Base-by-base conservation (phyloP, 2,329 filamentous ascomycete species). In the Bisporella sp. region DNA sequence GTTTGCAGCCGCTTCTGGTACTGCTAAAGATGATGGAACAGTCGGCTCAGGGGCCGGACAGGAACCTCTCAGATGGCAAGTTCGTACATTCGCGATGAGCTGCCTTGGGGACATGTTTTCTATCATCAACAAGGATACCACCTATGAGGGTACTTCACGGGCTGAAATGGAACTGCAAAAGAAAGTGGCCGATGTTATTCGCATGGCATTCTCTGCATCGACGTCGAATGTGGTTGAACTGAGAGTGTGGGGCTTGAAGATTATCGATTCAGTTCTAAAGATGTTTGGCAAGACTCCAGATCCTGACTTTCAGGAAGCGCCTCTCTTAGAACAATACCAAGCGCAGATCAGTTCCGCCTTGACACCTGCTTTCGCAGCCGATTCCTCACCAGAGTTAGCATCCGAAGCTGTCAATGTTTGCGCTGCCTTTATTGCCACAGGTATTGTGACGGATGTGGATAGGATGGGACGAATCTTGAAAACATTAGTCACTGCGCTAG, bases 391-490 rank as follows among this genome's bases (percentile, higher is more conserved):
- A 0, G 93, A 99, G 67, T 75, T 99, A 12, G 95, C 93, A 6
- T 91, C 93, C 0, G 92, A 96, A 65, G 93, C 95, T 12, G 89
- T 99, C 56, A 95, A 95, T 62, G 93, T 99, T 5, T 99, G 93
- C 63, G 93, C 92, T n/a, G 90, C 88, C 1, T 99, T 99, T 69
- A 95, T 99, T 62, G 87, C 92, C 0, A 96, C 92, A 0, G 93
- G 93, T 11, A 97, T 99, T 49, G 93, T 99, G 6, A 96, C 90
- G 0, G 93, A 97, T 67, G 83, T 97, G 6, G 95, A 99, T 59
- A 83, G 93, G n/a, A 99, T 99, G 93, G 93, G 93, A 28, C 85
- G 93, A 50, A 99, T 99, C 48, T 77, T 99, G 50, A 97, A 96
- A 71, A 86, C 95, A 1, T 77, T 99, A 2, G 88, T 96, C 5